phyloP scores from a whole-genome alignment of 768 basidiomycete genomes.

The Leucosporidium yakuticum region DNA sequence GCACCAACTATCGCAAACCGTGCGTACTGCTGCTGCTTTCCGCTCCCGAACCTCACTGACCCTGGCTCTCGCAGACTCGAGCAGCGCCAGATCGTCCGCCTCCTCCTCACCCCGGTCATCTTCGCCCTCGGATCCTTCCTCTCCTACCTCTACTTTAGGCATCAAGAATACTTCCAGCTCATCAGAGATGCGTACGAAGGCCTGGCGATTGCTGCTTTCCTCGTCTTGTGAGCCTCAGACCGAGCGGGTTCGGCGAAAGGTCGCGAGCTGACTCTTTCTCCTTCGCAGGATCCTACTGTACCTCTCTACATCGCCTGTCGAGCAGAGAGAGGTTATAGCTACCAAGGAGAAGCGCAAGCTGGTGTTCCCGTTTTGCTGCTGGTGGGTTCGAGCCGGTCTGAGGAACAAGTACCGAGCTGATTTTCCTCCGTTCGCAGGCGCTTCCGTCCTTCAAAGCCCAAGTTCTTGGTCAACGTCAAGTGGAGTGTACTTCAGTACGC shows the following conservation, averaged over 20 bases:
- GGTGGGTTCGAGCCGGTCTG: not conserved
- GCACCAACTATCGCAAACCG: constrained; percentile 1
- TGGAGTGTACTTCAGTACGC: not conserved
- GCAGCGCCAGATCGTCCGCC: constrained; percentile 24
- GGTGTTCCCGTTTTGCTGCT: constrained; percentile 1
- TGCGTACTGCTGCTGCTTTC: not conserved
- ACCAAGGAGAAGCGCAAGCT: not conserved
- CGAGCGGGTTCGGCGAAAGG: not conserved
- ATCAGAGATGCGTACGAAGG: constrained; percentile 17
- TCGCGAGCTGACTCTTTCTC: not conserved
- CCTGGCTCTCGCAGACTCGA: not conserved
- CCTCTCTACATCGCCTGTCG: not conserved
- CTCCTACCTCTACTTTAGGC: constrained; percentile 72
- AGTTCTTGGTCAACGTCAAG: not conserved
- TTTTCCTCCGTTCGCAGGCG: not conserved
- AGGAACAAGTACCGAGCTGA: too few species aligned
- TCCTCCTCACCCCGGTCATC: constrained; percentile 12
- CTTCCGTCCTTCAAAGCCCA: not conserved
- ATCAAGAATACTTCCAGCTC: constrained; percentile 48
- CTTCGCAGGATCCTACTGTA: not conserved
- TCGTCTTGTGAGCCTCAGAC: not conserved
- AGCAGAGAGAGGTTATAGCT: not conserved
- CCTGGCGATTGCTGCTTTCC: constrained; percentile 5
- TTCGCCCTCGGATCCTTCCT: constrained; percentile 78
- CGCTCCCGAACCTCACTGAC: not conserved